Evolutionary conservation across 2,329 filamentous ascomycete genomes (phyloP).

Genomic region (Colletotrichum abscissum): DNA sequence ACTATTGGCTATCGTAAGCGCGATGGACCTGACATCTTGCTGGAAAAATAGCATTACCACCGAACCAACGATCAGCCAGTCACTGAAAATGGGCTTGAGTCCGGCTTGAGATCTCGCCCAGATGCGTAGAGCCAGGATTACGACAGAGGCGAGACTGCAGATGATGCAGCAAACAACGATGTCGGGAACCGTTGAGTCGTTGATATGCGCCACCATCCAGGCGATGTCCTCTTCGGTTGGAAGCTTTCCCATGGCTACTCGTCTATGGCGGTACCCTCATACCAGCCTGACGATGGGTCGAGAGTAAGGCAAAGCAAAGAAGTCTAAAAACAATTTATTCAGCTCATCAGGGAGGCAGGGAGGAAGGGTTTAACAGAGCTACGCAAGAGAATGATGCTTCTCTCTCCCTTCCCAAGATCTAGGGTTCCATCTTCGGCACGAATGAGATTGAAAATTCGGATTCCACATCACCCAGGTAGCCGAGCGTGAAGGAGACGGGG

Average conservation of each 20-base stretch:
- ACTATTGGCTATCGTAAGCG: constrained; percentile 1
- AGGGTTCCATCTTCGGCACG: no score
- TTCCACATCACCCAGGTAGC: no score
- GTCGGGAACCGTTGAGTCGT: constrained; percentile 21
- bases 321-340: background rate
- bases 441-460: no score
- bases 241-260: constrained; percentile 1
- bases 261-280: background rate
- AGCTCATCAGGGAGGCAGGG: background rate
- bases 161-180: constrained; percentile 26
- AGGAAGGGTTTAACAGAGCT: background rate
- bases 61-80: constrained; percentile 26
- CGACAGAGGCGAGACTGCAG: constrained; percentile 1
- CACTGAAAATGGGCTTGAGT: constrained; percentile 12
- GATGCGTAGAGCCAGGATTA: constrained; percentile 14
- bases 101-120: constrained; percentile 11
- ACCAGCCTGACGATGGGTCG: background rate
- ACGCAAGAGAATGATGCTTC: background rate
- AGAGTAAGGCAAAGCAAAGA: background rate
- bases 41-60: background rate
- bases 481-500: no score
- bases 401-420: no score
- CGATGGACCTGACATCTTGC: background rate
- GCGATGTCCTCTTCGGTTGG: constrained; percentile 17
- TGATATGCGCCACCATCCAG: constrained; percentile 28